Evolutionary conservation across 2,329 filamentous ascomycete genomes (phyloP).

Genomic region (Penicillium sumatraense): DNA sequence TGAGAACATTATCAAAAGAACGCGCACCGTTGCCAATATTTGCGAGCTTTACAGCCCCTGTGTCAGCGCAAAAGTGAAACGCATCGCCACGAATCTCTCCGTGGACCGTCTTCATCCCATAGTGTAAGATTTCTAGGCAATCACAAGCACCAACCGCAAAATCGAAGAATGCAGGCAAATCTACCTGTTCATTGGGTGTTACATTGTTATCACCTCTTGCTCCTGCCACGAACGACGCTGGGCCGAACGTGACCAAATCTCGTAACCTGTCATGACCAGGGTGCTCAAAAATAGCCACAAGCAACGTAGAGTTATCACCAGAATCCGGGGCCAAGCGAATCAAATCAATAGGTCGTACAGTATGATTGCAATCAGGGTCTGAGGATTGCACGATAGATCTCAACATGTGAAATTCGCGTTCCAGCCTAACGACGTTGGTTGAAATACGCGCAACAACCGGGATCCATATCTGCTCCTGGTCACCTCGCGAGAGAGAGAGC

Average conservation of each 20-base stretch:
- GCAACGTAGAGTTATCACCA: slow-evolving; percentile 71
- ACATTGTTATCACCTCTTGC: slow-evolving; percentile 54
- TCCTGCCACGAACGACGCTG: slow-evolving; percentile 69
- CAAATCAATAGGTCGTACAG: slow-evolving; percentile 79
- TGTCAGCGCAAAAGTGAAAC: slow-evolving; percentile 80
- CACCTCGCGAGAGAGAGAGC: slow-evolving; percentile 43
- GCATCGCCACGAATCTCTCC: slow-evolving; percentile 90
- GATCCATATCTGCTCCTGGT: slow-evolving; percentile 53
- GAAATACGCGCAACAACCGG: slow-evolving; percentile 82
- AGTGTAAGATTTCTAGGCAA: slow-evolving; percentile 88
- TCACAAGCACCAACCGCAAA: slow-evolving; percentile 89
- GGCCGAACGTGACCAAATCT: slow-evolving; percentile 76
- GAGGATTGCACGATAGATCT: slow-evolving; percentile 72
- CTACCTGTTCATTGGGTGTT: slow-evolving; percentile 63
- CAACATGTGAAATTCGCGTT: slow-evolving; percentile 83
- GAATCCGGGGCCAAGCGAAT: slow-evolving; percentile 70
- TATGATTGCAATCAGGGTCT: slow-evolving; percentile 75
- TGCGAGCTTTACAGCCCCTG: slow-evolving; percentile 74
- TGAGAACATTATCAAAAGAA: slow-evolving; percentile 89
- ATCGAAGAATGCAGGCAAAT: slow-evolving; percentile 78
- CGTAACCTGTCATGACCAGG: slow-evolving; percentile 75
- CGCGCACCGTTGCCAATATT: slow-evolving; percentile 85
- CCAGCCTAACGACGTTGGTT: slow-evolving; percentile 78
- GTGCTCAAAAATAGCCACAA: slow-evolving; percentile 80
- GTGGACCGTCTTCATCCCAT: slow-evolving; percentile 82